Percentiles rank a stretch among this genome's conserved stretches.
Conservation (phyloP, 306 rosid species). For the Vachellia pachyceras region DNA sequence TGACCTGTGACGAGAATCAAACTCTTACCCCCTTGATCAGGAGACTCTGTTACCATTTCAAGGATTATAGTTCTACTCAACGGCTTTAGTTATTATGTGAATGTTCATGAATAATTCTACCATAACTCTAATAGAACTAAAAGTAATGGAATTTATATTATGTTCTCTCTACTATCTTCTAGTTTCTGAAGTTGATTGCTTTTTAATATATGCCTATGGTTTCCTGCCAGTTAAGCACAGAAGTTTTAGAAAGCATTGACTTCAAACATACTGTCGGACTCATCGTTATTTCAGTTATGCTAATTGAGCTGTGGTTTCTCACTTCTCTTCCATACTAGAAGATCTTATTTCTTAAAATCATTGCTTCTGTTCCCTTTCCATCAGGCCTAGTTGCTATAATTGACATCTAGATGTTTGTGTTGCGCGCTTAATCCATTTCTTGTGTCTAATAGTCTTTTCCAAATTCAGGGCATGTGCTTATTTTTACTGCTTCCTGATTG, state of each 20-base stretch:
- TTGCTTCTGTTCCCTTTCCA: slow-evolving; percentile 7
- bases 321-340: slow-evolving; percentile 19
- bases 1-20: background rate
- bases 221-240: slow-evolving; percentile 6
- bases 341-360: background rate
- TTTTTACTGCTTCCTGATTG: slow-evolving; percentile 29
- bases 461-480: slow-evolving; percentile 21
- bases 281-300: slow-evolving; percentile 11
- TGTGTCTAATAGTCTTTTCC: slow-evolving; percentile 22
- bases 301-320: slow-evolving; percentile 1
- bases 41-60: background rate
- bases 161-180: slow-evolving; percentile 10
- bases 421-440: slow-evolving; percentile 24
- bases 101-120: background rate
- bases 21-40: background rate
- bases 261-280: slow-evolving; percentile 2
- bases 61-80: background rate
- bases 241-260: slow-evolving; percentile 22
- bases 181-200: background rate
- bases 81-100: background rate
- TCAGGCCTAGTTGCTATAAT: slow-evolving; percentile 2
- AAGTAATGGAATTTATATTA: slow-evolving; percentile 2
- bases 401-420: slow-evolving; percentile 9
- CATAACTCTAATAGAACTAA: background rate
- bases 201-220: slow-evolving; percentile 8